Percentiles rank a stretch among this genome's conserved stretches.
phyloP scores from a whole-genome alignment of 441 rosid species.

The Adansonia gregorii region DNA sequence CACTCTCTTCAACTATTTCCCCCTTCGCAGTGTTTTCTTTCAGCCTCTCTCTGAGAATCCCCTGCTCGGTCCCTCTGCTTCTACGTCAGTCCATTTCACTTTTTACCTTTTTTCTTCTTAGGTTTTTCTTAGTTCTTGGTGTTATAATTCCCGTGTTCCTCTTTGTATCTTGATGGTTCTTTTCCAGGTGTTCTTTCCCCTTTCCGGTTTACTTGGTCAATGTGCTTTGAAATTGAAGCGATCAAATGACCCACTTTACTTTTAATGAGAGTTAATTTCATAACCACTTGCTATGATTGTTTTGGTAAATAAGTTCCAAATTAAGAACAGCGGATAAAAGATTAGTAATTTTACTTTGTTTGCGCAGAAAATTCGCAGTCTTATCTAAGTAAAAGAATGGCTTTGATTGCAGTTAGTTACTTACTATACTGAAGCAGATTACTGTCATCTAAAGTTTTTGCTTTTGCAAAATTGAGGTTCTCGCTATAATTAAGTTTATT shows the following conservation, averaged over 20 bases:
- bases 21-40: conserved; percentile 61
- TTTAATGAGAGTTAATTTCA: not conserved
- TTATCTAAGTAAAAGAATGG: not conserved
- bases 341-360: not conserved
- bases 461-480: not conserved
- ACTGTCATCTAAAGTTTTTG: not conserved
- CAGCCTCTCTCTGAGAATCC: conserved; percentile 88
- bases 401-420: not conserved
- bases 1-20: conserved; percentile 70
- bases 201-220: not conserved
- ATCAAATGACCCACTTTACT: not conserved
- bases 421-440: not conserved
- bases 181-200: not conserved
- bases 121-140: not conserved
- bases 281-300: not conserved
- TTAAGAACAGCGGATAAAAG: not conserved
- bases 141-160: not conserved
- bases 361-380: not conserved
- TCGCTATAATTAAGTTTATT: not conserved
- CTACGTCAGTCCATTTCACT: conserved; percentile 51
- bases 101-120: not conserved
- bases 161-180: not conserved
- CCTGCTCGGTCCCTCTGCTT: conserved; percentile 83
- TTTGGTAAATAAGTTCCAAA: not conserved
- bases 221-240: not conserved